Base-by-base conservation (phyloP, 2,329 filamentous ascomycete species). In the Colletotrichum coccodes region DNA sequence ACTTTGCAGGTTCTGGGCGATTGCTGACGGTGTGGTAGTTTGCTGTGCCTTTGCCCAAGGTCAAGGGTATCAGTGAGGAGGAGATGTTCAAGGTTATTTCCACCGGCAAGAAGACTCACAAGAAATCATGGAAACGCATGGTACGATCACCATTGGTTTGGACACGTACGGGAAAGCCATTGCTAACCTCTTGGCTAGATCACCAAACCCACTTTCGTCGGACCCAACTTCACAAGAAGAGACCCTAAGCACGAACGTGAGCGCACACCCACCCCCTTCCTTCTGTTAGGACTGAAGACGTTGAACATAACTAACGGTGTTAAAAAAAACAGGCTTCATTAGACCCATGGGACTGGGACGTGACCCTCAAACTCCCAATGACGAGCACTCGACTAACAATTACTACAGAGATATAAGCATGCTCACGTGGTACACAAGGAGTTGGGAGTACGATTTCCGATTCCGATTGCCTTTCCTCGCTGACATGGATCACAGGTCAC, bases 31-130 rank as follows among this genome's bases (percentile, higher is more conserved):
- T 6, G 1, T 14, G 26, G 16, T 38, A 95, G 78, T 98, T 98
- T 79, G 89, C 88, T 36, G 96, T 98, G 44, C 96, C 96, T 2
- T 81, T 99, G 76, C 96, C 96, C 40, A 98, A 97, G 28, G 53
- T 64, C 1, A 40, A 54, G 3, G 63, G 94, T 72, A 98, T 98
- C 75, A 91, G 89, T 73, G 95, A 98, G 84, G 94, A 97, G 86
- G 95, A 97, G 85, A 95, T 98, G 92, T 98, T 98, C 86, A 95
- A 94, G 83, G 95, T 97, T 16, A 90, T 98, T 76, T 94, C 94
- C 84, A 98, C 95, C 36, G 95, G 96, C 75, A 97, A 97, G 89
- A 98, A 97, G 87, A 94, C 91, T 2, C 87, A 91, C 64, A 94
- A 97, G 89, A 97, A 96, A 87, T 86, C 86, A 65, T 88, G 91